phyloP scores from a whole-genome alignment of 1,284 basidiomycete species.

The Sphaerobolus stellatus region DNA sequence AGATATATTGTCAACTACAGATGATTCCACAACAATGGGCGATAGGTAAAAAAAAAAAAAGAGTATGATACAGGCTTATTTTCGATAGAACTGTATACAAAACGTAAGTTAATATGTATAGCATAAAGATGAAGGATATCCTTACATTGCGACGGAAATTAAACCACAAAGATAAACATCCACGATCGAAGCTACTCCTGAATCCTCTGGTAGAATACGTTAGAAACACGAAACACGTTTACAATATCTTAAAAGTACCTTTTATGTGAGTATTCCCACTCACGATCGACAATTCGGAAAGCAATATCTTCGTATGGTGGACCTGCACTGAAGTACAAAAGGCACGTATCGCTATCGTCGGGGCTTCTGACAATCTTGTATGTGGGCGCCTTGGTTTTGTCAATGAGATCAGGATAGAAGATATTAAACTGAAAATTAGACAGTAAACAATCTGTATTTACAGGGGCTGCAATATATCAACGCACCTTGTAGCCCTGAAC shows the following conservation, averaged over 20 bases:
- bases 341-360: slow-evolving; percentile 91
- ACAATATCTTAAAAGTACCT: slow-evolving; percentile 50
- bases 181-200: slow-evolving; percentile 81
- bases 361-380: slow-evolving; percentile 92
- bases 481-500: slow-evolving; percentile 96
- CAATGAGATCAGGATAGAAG: slow-evolving; percentile 95
- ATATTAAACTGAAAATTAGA: slow-evolving; percentile 72
- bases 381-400: slow-evolving; percentile 93
- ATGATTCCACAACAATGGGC: no score
- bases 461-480: slow-evolving; percentile 4
- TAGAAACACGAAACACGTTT: slow-evolving; percentile 2
- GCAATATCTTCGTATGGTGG: slow-evolving; percentile 99
- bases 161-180: slow-evolving; percentile 84
- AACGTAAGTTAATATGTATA: slow-evolving; percentile 18
- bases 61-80: no score
- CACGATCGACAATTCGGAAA: slow-evolving; percentile 95
- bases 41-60: no score
- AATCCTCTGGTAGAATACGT: slow-evolving; percentile 57
- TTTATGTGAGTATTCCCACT: slow-evolving; percentile 98
- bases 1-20: no score
- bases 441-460: slow-evolving; percentile 17
- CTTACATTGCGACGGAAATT: slow-evolving; percentile 85
- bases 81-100: slow-evolving; percentile 64
- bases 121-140: slow-evolving; percentile 17
- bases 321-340: slow-evolving; percentile 92